Evolutionary conservation across 192 early-diverging fungal genomes (phyloP).

Genomic region (Linderina pennispora): DNA sequence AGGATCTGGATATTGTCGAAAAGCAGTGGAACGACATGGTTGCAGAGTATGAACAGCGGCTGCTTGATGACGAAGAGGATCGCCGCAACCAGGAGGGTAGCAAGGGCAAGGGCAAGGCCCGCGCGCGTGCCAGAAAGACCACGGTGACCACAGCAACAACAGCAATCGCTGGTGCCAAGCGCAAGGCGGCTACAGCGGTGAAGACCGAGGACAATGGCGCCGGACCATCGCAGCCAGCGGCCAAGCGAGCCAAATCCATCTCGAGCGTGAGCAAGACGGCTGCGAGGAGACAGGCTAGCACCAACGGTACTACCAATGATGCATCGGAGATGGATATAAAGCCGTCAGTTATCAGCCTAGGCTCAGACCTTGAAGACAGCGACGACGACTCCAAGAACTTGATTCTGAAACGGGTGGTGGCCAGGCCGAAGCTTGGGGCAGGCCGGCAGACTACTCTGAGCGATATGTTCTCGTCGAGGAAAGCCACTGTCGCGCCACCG

Average conservation of each 20-base stretch:
- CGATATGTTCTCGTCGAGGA: slow-evolving; percentile 18
- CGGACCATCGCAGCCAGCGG: background rate
- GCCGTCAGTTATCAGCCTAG: slow-evolving; percentile 16
- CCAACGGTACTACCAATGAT: no score
- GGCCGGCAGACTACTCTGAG: slow-evolving; percentile 23
- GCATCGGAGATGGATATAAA: background rate
- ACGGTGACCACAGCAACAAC: background rate
- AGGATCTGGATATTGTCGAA: slow-evolving; percentile 81
- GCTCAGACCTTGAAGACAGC: slow-evolving; percentile 44
- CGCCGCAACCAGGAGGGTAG: slow-evolving; percentile 21
- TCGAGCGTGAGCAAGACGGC: no score
- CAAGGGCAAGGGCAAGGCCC: slow-evolving; percentile 25
- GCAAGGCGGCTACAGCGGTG: slow-evolving; percentile 32
- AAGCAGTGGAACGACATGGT: slow-evolving; percentile 70
- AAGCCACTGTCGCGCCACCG: background rate
- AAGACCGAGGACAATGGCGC: slow-evolving; percentile 14
- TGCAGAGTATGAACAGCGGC: slow-evolving; percentile 25
- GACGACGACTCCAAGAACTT: slow-evolving; percentile 44
- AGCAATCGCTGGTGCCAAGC: slow-evolving; percentile 24
- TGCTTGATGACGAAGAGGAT: slow-evolving; percentile 35
- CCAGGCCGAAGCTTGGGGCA: slow-evolving; percentile 4
- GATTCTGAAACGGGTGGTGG: slow-evolving; percentile 30
- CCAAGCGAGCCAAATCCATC: slow-evolving; percentile 11
- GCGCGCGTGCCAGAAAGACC: slow-evolving; percentile 29
- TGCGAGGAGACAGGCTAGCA: no score